Base-by-base conservation (phyloP, 2,329 filamentous ascomycete genomes). In the Sclerotiophoma versabilis region DNA sequence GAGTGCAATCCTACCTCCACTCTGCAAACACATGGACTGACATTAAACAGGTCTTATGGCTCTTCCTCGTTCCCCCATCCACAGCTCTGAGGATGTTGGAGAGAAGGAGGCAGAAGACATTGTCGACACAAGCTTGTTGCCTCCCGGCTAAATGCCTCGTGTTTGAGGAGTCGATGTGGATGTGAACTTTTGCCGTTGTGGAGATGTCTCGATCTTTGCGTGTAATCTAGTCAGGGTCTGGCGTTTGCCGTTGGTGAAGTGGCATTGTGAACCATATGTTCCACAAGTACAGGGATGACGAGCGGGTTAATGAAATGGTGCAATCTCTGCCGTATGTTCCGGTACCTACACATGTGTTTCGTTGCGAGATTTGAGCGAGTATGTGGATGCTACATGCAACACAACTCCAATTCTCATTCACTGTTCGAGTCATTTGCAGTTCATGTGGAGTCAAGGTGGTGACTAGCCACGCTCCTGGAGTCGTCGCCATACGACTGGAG, bases 61-160 rank as follows among this genome's bases (percentile, higher is more conserved):
- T 41, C 83, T 99, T 63, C 95, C 95, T 53, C 89, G 95, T 64
- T 96, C 95, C 29, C 95, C 95, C 32, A 85, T 99, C 39, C 86
- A 90, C 59, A 89, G 86, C 54, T 84, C 86, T 20, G 84, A 84
- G 48, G 91, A 93, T 61, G 85, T 92, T 56, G 74, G 87, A 10
- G 83, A 88, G 63, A 96, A 95, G 82, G 93, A 98, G 54, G 92
- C 93, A 7, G 90, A 95, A 66, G 95, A 99, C 65, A 86, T 97
- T 74, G 93, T 99, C 47, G 95, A 99, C 77, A 90, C 89, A 63
- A 96, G 92, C 84, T 87, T 92, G 73, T 86, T 99, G 41, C 95
- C 95, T 62, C 95, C 95, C 57, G 93, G 95, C 74, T 98, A 84
- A 80, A 37, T 38, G 33, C 19, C 11, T 12, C 1, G 22, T 8